These are phyloP conservation scores for Aspergillus thermomutatus DNA, from an alignment of 2,329 filamentous ascomycete species.

Conservation along the genomic window DNA sequence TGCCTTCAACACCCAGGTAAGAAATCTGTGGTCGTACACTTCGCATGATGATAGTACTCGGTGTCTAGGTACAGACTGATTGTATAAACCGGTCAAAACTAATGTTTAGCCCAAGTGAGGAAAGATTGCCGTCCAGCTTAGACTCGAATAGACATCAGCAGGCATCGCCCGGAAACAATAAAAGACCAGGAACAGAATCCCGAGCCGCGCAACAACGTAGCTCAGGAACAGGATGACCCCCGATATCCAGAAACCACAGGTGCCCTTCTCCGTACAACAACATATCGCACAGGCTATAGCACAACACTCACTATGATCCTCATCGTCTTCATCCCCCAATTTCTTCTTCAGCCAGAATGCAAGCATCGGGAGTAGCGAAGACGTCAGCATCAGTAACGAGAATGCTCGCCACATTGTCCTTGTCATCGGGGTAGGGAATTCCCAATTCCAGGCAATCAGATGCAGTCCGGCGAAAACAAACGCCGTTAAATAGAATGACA, in stretches of 20 bases:
- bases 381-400: not conserved
- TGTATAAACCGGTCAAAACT: too few species aligned
- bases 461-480: not conserved
- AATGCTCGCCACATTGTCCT: slow-evolving; percentile 1
- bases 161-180: slow-evolving; percentile 5
- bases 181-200: slow-evolving; percentile 1
- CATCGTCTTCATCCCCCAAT: not conserved
- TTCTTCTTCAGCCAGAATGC: not conserved
- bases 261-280: not conserved
- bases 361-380: not conserved
- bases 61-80: too few species aligned
- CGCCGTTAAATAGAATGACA: not conserved
- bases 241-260: not conserved
- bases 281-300: not conserved
- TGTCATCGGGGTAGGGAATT: not conserved
- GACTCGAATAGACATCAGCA: not conserved
- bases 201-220: not conserved
- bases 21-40: too few species aligned
- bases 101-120: not conserved
- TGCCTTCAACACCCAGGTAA: too few species aligned
- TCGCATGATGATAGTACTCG: too few species aligned
- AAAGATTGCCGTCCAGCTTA: slow-evolving; percentile 1
- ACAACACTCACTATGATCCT: not conserved
- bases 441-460: slow-evolving; percentile 1
- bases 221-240: not conserved